These are phyloP conservation scores for Wickerhamomyces tratensis DNA, from an alignment of 805 yeast genomes.

Conservation along the genomic window DNA sequence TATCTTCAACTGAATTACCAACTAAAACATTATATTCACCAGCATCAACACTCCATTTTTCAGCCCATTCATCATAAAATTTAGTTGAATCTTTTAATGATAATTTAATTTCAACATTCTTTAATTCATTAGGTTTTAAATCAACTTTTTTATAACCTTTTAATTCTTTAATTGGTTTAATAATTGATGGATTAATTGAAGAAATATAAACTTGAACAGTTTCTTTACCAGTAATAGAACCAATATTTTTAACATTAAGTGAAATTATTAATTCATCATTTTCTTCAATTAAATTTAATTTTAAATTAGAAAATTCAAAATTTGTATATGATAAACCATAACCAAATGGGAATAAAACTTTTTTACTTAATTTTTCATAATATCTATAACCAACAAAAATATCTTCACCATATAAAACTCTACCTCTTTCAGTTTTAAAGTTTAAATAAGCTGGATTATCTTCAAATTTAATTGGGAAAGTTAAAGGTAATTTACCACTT, in stretches of 20 bases:
- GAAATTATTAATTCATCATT: slow-evolving; percentile 19
- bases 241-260: slow-evolving; percentile 38
- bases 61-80: slow-evolving; percentile 38
- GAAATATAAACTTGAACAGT: slow-evolving; percentile 45
- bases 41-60: slow-evolving; percentile 41
- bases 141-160: slow-evolving; percentile 45
- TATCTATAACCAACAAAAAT: slow-evolving; percentile 54
- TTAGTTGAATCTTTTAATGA: slow-evolving; percentile 41
- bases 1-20: slow-evolving; percentile 28
- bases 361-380: slow-evolving; percentile 41
- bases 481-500: slow-evolving; percentile 44
- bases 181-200: slow-evolving; percentile 22
- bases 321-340: slow-evolving; percentile 51
- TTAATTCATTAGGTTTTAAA: slow-evolving; percentile 34
- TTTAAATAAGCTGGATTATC: slow-evolving; percentile 51
- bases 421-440: slow-evolving; percentile 41
- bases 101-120: slow-evolving; percentile 26
- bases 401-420: slow-evolving; percentile 54
- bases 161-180: slow-evolving; percentile 50
- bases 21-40: slow-evolving; percentile 41
- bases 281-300: neutral
- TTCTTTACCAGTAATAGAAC: slow-evolving; percentile 39
- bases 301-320: slow-evolving; percentile 31
- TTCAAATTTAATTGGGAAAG: slow-evolving; percentile 41
- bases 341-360: slow-evolving; percentile 52